Evolutionary conservation across 1,284 basidiomycete species (phyloP).

Genomic region (Marasmius tenuissimus): DNA sequence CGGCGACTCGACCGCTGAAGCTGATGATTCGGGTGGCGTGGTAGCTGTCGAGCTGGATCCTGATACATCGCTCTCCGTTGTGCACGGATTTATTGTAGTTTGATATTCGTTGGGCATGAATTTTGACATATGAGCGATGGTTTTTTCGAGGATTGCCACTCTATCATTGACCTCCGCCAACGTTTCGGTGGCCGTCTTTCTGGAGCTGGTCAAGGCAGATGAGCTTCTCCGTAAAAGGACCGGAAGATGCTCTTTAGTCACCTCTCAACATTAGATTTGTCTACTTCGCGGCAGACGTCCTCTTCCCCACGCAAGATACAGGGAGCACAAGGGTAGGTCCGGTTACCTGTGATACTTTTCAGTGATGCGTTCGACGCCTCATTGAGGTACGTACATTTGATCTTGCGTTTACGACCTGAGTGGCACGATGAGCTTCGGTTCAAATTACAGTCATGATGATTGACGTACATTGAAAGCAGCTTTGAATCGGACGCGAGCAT

Average conservation of each 20-base stretch:
- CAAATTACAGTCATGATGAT: not conserved
- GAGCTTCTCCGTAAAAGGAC: not conserved
- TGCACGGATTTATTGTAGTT: not conserved
- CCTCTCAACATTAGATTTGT: not conserved
- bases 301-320: not conserved
- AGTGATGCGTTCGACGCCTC: not conserved
- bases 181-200: not conserved
- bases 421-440: not conserved
- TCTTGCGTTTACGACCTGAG: not conserved
- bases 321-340: not conserved
- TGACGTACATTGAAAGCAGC: not conserved
- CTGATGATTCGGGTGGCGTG: not conserved
- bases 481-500: not conserved
- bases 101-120: not conserved
- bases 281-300: not conserved
- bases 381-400: not conserved
- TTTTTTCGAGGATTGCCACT: not conserved
- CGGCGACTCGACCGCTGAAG: not conserved
- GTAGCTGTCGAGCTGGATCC: not conserved
- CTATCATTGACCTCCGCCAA: not conserved
- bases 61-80: not conserved
- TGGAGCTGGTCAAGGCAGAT: not conserved
- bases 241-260: not conserved
- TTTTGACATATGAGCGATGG: not conserved
- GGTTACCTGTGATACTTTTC: not conserved